phyloP scores from a whole-genome alignment of 305 asterid genomes.

The Fraxinus sp. region DNA sequence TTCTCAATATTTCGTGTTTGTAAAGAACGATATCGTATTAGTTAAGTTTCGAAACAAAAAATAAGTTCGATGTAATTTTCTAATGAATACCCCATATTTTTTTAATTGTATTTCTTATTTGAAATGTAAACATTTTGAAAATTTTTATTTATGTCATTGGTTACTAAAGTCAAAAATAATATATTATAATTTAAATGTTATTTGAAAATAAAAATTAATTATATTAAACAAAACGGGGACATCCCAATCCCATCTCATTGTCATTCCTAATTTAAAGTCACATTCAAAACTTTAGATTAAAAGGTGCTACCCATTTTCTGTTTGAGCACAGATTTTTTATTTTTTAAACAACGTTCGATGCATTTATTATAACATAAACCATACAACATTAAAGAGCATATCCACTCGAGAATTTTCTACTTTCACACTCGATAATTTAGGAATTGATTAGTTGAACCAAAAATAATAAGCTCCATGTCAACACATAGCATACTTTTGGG shows the following conservation, averaged over 20 bases:
- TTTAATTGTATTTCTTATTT: neutral
- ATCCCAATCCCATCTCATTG: neutral
- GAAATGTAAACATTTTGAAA: neutral
- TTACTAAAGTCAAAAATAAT: too few species aligned
- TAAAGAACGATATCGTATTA: too few species aligned
- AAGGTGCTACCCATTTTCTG: neutral
- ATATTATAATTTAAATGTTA: too few species aligned
- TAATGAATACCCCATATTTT: neutral
- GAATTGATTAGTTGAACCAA: conserved; percentile 22
- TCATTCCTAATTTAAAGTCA: neutral
- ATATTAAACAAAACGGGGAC: neutral
- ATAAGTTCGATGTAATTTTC: neutral
- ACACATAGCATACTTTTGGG: conserved; percentile 79
- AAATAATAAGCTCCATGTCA: neutral
- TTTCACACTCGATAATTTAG: neutral
- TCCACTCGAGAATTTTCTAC: neutral
- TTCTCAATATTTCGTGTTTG: neutral
- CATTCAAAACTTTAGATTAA: neutral
- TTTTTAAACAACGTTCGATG: neutral
- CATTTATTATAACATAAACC: neutral
- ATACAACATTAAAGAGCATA: neutral
- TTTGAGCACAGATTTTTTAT: neutral
- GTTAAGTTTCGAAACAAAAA: too few species aligned
- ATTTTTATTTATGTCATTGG: too few species aligned
- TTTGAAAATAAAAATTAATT: too few species aligned